Evolutionary conservation across 2,329 filamentous ascomycete genomes (phyloP).

Genomic region (Diplodia scrobiculata): DNA sequence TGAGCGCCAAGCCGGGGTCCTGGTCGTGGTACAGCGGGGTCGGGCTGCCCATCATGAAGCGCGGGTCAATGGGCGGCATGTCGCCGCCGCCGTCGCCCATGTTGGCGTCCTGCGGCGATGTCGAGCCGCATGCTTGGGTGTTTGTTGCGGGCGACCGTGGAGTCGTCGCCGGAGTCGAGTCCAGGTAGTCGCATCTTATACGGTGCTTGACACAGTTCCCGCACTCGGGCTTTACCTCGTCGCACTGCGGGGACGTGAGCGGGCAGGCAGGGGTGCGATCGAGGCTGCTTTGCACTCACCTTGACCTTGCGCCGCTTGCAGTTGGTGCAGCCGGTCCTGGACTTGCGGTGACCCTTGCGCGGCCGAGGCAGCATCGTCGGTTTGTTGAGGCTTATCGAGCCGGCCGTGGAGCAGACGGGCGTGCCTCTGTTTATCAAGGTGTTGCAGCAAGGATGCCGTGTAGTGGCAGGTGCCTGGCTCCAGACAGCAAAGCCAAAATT

Average conservation of each 20-base stretch:
- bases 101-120: background rate
- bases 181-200: slow-evolving; percentile 35
- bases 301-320: slow-evolving; percentile 26
- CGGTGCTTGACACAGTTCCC: slow-evolving; percentile 40
- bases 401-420: background rate
- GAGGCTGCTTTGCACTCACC: slow-evolving; percentile 1
- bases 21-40: slow-evolving; percentile 27
- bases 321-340: slow-evolving; percentile 16
- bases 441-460: background rate
- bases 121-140: background rate
- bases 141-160: background rate
- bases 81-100: background rate
- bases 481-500: slow-evolving; percentile 9
- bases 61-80: slow-evolving; percentile 28
- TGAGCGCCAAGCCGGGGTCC: background rate
- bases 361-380: slow-evolving; percentile 18
- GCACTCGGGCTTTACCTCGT: slow-evolving; percentile 39
- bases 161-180: background rate
- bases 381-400: background rate
- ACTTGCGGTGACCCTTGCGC: slow-evolving; percentile 26
- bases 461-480: background rate
- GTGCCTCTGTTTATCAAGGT: background rate
- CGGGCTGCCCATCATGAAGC: slow-evolving; percentile 33
- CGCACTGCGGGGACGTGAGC: slow-evolving; percentile 34
- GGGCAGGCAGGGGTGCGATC: background rate